These are phyloP conservation scores for Rubia balearica DNA, from an alignment of 305 asterid genomes.

Conservation along the genomic window DNA sequence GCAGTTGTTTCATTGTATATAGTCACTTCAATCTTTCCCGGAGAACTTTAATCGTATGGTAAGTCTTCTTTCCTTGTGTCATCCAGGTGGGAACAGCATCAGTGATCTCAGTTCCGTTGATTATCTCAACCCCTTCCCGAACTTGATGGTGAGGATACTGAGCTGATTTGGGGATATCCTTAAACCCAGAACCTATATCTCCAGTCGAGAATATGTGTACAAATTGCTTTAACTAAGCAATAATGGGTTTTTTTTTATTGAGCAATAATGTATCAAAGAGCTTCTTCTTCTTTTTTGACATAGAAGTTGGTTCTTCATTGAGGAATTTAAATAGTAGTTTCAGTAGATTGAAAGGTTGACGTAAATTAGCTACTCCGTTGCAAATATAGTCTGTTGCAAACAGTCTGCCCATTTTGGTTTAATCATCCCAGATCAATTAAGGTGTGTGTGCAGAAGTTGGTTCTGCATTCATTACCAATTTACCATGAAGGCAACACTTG, in stretches of 20 bases:
- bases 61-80: constrained; percentile 14
- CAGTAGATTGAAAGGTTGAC: not conserved
- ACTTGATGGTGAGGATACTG: constrained; percentile 54
- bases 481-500: not conserved
- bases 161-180: not conserved
- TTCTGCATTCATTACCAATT: not conserved
- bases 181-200: not conserved
- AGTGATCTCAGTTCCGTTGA: constrained; percentile 63
- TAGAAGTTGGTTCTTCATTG: not conserved
- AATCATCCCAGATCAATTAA: not conserved
- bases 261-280: not conserved
- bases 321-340: not conserved
- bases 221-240: constrained; percentile 3
- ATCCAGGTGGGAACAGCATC: constrained; percentile 68
- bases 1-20: not conserved
- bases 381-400: not conserved
- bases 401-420: not conserved
- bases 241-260: not conserved
- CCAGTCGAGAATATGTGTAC: not conserved
- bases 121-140: constrained; percentile 70
- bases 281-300: not conserved
- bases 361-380: constrained; percentile 3
- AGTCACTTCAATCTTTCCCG: constrained; percentile 17
- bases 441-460: not conserved
- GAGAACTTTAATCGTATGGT: constrained; percentile 22